Percentiles rank a stretch among this genome's conserved stretches.
These are phyloP conservation scores for Stenocarpella maydis DNA, from an alignment of 2,329 filamentous ascomycete species.

Conservation along the genomic window DNA sequence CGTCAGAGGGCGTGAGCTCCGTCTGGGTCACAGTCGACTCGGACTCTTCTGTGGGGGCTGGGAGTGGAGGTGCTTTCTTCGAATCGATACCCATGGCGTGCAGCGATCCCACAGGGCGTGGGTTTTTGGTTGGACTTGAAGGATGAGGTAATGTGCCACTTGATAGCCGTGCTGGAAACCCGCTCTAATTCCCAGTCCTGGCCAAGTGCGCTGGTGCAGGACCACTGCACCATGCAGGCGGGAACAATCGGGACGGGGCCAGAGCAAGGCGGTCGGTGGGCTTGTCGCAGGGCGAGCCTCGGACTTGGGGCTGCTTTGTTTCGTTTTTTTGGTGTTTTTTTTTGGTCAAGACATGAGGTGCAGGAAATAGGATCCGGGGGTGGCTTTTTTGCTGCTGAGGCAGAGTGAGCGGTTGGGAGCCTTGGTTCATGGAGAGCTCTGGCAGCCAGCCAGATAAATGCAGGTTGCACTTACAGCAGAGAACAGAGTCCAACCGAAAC, in stretches of 20 bases:
- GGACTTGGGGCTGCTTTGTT: conserved; percentile 32
- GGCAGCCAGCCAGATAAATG: not conserved
- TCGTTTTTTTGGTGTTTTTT: too few species aligned
- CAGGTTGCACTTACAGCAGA: conserved; percentile 34
- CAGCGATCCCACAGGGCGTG: conserved; percentile 35
- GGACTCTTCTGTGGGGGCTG: conserved; percentile 77
- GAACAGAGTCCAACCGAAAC: conserved; percentile 21
- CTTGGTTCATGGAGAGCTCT: conserved; percentile 24
- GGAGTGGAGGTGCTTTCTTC: conserved; percentile 71
- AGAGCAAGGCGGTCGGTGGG: conserved; percentile 20
- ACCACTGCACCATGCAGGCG: conserved; percentile 35
- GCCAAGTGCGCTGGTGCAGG: conserved; percentile 32
- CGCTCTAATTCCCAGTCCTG: conserved; percentile 30
- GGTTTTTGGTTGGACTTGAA: conserved; percentile 30
- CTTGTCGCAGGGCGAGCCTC: conserved; percentile 33
- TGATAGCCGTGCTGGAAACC: conserved; percentile 31
- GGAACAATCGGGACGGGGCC: conserved; percentile 15
- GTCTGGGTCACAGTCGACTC: conserved; percentile 68
- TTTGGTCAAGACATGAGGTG: conserved; percentile 37
- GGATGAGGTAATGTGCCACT: conserved; percentile 36
- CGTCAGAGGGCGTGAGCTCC: conserved; percentile 69
- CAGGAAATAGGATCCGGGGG: conserved; percentile 26
- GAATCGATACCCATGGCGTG: conserved; percentile 63
- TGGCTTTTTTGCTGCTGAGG: conserved; percentile 16
- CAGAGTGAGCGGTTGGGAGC: conserved; percentile 30